Base-by-base conservation (phyloP, 2,329 filamentous ascomycete species). In the Aspergillus sp. region DNA sequence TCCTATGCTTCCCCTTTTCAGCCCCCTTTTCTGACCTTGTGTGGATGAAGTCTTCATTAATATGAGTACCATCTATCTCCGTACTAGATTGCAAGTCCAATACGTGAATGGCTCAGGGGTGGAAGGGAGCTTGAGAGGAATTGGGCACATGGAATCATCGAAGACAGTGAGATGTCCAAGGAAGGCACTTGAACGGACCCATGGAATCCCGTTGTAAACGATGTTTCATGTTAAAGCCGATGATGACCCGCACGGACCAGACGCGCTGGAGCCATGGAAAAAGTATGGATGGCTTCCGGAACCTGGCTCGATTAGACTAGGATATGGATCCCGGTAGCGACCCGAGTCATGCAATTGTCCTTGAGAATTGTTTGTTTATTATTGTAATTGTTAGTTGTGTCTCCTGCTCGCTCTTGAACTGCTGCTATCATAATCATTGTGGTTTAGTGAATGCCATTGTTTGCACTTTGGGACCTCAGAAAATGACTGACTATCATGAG, bases 191-290 rank as follows among this genome's bases (percentile, higher is more conserved):
- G 49, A 43, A 48, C 45, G 48, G 51, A 21, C 51, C 32, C 57
- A 58, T 59, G 57, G 49, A 58, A 51, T 59, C 53, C 32, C 32
- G 43, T 49, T 17, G 45, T 64, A 54, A 38, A 58, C 61, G 51
- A 58, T 49, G 65, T 67, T 66, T 67, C 65, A 67, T 57, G 48
- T 52, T 36, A 36, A 60, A 48, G 38, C 55, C 47, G 47, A 32
- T 48, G 50, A 39, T 38, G 64, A 64, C 64, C 60, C 60, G 62
- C 63, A 65, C 63, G 55, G 61, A 65, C 63, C 63, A 61, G 49
- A 52, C 49, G 47, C 53, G 25, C 51, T 60, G 55, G 52, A 57
- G 36, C 32, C 28, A 53, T 58, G 38, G 56, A 50, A 50, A 12
- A n/a, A 17, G 15, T 21, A 45, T 45, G 41, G 23, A 50, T n/a